A percentile compares a stretch with the other conserved stretches of the same genome.
Conservation (phyloP, 2,329 filamentous ascomycete genomes). For the Chaetomiaceae sp. region DNA sequence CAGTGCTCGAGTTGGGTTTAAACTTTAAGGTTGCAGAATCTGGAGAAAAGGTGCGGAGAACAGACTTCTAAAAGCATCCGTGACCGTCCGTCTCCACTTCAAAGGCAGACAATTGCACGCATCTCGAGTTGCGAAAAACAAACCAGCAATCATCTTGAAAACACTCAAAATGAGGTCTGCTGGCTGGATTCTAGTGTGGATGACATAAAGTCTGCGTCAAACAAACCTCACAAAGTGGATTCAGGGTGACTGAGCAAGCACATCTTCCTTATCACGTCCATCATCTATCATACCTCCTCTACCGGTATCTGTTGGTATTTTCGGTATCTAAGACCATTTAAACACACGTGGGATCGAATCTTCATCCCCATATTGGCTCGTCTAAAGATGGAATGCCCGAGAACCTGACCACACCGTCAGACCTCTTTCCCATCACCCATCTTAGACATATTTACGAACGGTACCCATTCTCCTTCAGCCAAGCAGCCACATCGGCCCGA, state of each 20-base stretch:
- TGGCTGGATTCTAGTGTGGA: background rate
- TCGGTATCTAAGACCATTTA: no score
- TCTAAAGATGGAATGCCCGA: slow-evolving; percentile 13
- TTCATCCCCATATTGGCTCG: background rate
- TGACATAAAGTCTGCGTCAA: no score
- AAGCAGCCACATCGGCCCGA: slow-evolving; percentile 59
- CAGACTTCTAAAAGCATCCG: no score
- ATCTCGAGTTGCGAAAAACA: no score
- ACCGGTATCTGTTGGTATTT: no score
- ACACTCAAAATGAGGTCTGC: no score
- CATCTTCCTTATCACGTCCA: no score
- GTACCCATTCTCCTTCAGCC: slow-evolving; percentile 36
- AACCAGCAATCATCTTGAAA: background rate
- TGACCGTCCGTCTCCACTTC: background rate
- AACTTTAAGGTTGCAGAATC: background rate
- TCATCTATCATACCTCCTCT: no score
- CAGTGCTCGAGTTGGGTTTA: background rate
- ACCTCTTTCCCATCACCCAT: background rate
- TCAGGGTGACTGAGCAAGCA: no score
- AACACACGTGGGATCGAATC: background rate
- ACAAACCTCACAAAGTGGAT: no score
- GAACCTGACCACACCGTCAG: slow-evolving; percentile 17
- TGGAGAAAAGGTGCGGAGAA: slow-evolving; percentile 9
- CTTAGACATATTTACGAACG: slow-evolving; percentile 23
- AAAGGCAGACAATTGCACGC: background rate